Percentiles rank a stretch among this genome's conserved stretches.
Evolutionary conservation across 1,284 basidiomycete species (phyloP).

Genomic region (Apiotrichum sp.): DNA sequence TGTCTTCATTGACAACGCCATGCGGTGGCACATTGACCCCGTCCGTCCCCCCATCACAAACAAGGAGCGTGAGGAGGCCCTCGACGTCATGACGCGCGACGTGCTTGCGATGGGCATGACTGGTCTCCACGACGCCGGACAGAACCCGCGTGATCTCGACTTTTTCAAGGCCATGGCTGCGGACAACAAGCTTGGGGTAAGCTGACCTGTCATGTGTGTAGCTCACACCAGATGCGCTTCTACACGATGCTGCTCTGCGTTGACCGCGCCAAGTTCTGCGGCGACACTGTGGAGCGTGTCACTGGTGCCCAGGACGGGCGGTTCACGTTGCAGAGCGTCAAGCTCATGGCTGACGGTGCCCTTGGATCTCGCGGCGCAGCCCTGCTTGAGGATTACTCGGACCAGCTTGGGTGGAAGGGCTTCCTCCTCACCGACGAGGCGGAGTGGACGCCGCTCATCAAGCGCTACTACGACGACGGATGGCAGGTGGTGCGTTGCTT

Average conservation of each 20-base stretch:
- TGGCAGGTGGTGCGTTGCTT: conserved; percentile 10
- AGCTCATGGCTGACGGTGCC: conserved; percentile 73
- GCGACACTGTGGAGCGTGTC: conserved; percentile 57
- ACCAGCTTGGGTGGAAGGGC: conserved; percentile 64
- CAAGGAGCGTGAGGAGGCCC: conserved; percentile 56
- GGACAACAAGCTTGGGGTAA: conserved; percentile 58
- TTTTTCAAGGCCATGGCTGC: conserved; percentile 68
- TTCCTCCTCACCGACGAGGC: conserved; percentile 59
- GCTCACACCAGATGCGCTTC: conserved; percentile 56
- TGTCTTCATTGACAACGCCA: conserved; percentile 47
- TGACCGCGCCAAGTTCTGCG: conserved; percentile 60
- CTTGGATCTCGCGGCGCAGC: conserved; percentile 89
- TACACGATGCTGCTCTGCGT: conserved; percentile 61
- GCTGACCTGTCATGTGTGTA: conserved; percentile 19
- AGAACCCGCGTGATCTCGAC: conserved; percentile 53
- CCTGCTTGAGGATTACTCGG: conserved; percentile 74
- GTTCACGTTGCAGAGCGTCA: conserved; percentile 68
- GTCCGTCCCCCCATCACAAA: conserved; percentile 60
- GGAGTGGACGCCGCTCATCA: conserved; percentile 55
- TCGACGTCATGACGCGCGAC: conserved; percentile 59
- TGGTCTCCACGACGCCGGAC: conserved; percentile 72
- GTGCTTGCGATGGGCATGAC: conserved; percentile 70
- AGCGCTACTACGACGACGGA: conserved; percentile 56
- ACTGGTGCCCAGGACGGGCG: conserved; percentile 47
- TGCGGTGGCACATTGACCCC: conserved; percentile 32